Conservation (phyloP, 169 alveolate species). For the Plasmodium reichenowi region DNA sequence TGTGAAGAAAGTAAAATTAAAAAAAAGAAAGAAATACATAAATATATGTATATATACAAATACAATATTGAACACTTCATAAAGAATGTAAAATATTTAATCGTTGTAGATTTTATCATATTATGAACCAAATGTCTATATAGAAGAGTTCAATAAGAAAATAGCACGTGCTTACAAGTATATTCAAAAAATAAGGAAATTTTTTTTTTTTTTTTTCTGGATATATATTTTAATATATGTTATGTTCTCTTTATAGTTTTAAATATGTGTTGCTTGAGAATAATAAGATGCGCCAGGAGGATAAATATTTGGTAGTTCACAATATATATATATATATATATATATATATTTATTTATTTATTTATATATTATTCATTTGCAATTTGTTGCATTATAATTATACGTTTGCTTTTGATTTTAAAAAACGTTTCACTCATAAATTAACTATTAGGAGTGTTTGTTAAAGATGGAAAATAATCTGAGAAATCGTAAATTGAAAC, state of each 20-base stretch:
- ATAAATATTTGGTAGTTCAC: conserved; percentile 49
- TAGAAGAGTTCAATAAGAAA: conserved; percentile 38
- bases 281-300: conserved; percentile 67
- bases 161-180: conserved; percentile 39
- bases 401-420: too few species aligned
- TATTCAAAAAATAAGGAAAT: background rate
- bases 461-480: conserved; percentile 27
- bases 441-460: conserved; percentile 25
- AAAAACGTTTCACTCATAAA: background rate
- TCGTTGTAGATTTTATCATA: conserved; percentile 43
- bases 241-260: conserved; percentile 20
- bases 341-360: too few species aligned
- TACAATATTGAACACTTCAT: background rate
- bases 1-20: conserved; percentile 40
- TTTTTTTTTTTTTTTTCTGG: conserved; percentile 1
- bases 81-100: conserved; percentile 13
- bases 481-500: conserved; percentile 23
- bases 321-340: too few species aligned
- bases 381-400: background rate
- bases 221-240: background rate
- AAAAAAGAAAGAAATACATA: background rate
- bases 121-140: conserved; percentile 32
- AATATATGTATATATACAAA: too few species aligned
- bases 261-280: conserved; percentile 49
- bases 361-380: conserved; percentile 2